These are phyloP conservation scores for Phallus indusiatus DNA, from an alignment of 768 basidiomycete genomes.

Conservation along the genomic window DNA sequence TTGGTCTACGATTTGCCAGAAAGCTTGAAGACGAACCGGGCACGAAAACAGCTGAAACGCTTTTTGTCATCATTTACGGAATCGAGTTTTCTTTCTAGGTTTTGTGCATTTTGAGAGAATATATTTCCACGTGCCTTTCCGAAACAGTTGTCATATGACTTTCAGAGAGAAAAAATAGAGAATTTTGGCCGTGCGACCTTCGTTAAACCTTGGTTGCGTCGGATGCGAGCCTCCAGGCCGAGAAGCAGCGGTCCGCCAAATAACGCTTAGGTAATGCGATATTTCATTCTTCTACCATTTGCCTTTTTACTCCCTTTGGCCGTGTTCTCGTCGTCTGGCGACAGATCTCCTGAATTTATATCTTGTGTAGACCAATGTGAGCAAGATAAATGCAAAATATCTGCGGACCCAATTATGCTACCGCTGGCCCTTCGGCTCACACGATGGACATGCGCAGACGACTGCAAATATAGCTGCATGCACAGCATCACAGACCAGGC, in stretches of 20 bases:
- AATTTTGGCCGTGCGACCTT: not conserved
- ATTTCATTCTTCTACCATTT: not conserved
- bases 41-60: too few relatives aligned
- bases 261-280: not conserved
- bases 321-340: constrained; percentile 49
- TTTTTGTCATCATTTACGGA: too few relatives aligned
- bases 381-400: constrained; percentile 30
- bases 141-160: not conserved
- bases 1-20: not conserved
- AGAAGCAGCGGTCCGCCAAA: not conserved
- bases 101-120: not conserved
- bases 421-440: constrained; percentile 55
- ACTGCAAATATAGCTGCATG: constrained; percentile 89
- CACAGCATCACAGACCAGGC: constrained; percentile 61
- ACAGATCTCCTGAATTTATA: constrained; percentile 43
- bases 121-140: not conserved
- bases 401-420: constrained; percentile 22
- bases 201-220: too few relatives aligned
- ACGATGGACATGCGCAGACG: constrained; percentile 78
- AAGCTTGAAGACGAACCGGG: too few relatives aligned
- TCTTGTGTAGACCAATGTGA: constrained; percentile 41
- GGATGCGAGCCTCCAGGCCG: too few relatives aligned
- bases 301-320: not conserved
- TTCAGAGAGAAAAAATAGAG: not conserved
- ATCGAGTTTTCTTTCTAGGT: too few relatives aligned